Base-by-base conservation (phyloP, 2,329 filamentous ascomycete species). In the Nemania sp. region DNA sequence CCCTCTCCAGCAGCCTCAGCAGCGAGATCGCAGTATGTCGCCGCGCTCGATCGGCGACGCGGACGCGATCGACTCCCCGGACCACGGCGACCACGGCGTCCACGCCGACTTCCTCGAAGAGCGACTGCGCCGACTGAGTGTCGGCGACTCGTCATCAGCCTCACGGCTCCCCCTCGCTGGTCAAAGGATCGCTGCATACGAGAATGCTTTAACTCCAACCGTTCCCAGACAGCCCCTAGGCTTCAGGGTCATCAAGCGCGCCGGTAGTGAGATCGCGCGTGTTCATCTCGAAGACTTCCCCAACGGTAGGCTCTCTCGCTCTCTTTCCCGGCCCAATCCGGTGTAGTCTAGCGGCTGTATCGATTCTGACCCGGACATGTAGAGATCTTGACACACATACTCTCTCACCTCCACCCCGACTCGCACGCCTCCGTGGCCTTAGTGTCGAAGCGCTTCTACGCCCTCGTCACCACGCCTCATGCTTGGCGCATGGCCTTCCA, bases 401-500 rank as follows among this genome's bases (percentile, higher is more conserved):
- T 97, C 52, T 96, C 94, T 33, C 90, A 97, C 74, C 78, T 99
- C 47, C 88, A 92, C 46, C 91, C 92, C 8, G 84, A 90, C 59
- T 91, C 93, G 20, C 83, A 97, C 64, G 86, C 88, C 15, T 83
- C 88, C 8, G 87, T 96, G 9, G 88, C 91, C 15, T 80, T 96
- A 45, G 91, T 97, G 24, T 97, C 90, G 28, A 90, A 86, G 66
- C 88, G 90, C 49, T 95, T 97, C 68, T 90, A 96, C 71, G 80
- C 81, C 47, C 78, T 97, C 34, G 88, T 97, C 51, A 96, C 91
- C 4, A 93, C 90, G 1, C 90, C 92, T 14, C 91, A 97, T 73
- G 91, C 91, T 6, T 97, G 93, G 93, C 86, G 91, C 59, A 89
- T 91, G 68, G 93, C 92, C 5, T 97, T 97, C 68, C 82, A 90